Evolutionary conservation across 2,329 filamentous ascomycete species (phyloP), one percentile per base, ranked within the genome.

Genomic region (Sphaerulina musiva): DNA sequence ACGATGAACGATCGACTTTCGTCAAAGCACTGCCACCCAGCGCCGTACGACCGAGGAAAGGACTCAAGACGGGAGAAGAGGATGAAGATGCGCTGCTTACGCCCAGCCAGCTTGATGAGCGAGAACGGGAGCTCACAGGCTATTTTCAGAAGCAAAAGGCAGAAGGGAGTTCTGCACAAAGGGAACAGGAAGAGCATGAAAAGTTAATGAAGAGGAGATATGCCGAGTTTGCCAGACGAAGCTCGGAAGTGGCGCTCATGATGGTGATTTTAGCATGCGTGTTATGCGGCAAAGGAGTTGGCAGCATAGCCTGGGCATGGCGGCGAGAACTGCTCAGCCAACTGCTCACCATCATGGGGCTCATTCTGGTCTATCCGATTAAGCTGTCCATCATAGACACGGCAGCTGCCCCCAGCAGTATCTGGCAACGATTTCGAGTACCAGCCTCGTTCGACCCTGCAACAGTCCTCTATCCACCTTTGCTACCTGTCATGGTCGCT

Each of bases 391-490:
- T 69, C 46, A 64, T 69, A 40, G 66, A 68, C 57, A 66, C 62
- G 4, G 60, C 56, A 32, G 62, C 63, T 8, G 57, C 57, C 12
- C 64, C 59, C 29, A 64, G 54, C 29, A 65, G 62, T 72, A 47
- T 72, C 68, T 59, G 74, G 76, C 46, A 80, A 46, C 65, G 68
- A 20, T 71, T 84, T 63, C 77, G 78, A 40, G 75, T 95, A 38
- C 89, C 90, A 0, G 74, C 82, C 3, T 78, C 81, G n/a, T 95
- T 96, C 70, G 92, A 97, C 66, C 91, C 90, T 2, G 92, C 92
- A 6, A 89, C 91, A 9, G 77, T 95, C n/a, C 72, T 96, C 54
- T 97, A 96, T 68, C 92, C 92, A 14, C 80, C 86, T 5, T 72
- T 84, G 2, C 77, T 95, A 31, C 89, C 91, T 0, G 72, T 91